phyloP scores from a whole-genome alignment of 371 early-diverging fungal species.

The Haplosporangium sp. region DNA sequence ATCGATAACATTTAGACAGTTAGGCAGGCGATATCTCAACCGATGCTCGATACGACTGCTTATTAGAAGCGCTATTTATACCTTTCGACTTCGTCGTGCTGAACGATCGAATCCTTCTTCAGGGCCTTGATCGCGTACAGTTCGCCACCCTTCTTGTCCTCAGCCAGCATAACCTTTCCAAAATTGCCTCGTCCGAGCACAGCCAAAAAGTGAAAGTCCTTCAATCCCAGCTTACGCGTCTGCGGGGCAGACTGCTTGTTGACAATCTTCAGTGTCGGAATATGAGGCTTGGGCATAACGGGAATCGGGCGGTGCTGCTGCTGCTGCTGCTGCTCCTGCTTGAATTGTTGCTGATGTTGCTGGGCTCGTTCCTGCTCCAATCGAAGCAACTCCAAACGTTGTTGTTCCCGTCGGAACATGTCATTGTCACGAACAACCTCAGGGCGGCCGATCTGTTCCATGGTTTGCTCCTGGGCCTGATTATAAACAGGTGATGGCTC shows the following conservation, averaged over 20 bases:
- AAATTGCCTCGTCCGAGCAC: constrained; percentile 96
- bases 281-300: constrained; percentile 38
- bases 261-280: constrained; percentile 47
- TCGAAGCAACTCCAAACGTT: constrained; percentile 33
- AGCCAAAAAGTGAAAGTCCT: constrained; percentile 88
- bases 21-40: no score
- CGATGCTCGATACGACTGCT: no score
- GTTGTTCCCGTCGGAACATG: constrained; percentile 42
- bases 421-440: constrained; percentile 13
- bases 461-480: constrained; percentile 9
- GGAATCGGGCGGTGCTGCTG: constrained; percentile 33
- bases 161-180: constrained; percentile 94
- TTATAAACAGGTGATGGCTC: constrained; percentile 24
- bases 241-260: constrained; percentile 37
- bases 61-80: constrained; percentile 13
- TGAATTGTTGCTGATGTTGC: constrained; percentile 26
- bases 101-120: constrained; percentile 91
- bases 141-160: constrained; percentile 71
- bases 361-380: constrained; percentile 43
- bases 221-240: constrained; percentile 56
- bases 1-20: not conserved
- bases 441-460: not conserved
- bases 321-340: constrained; percentile 13
- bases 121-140: constrained; percentile 95
- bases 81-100: constrained; percentile 87